phyloP scores from a whole-genome alignment of 805 yeast species.

The Helenozyma rhizophorensis region DNA sequence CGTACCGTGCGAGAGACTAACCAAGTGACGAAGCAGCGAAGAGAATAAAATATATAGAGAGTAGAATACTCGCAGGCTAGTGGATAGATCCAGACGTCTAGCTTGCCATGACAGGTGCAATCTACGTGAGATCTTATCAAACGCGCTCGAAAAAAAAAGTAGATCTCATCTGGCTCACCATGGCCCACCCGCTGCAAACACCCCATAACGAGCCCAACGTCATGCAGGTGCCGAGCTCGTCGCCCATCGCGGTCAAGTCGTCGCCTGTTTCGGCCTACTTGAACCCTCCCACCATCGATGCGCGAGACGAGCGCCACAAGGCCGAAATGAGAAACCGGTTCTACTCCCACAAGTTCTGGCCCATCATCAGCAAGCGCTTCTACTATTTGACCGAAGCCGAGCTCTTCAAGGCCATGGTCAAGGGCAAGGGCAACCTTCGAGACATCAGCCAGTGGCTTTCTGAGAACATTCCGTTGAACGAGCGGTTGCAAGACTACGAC shows the following conservation, averaged over 20 bases:
- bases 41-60: too few species aligned
- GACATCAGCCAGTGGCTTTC: constrained; percentile 36
- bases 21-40: too few species aligned
- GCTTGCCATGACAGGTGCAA: too few species aligned
- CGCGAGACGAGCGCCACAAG: constrained; percentile 13
- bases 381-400: constrained; percentile 38
- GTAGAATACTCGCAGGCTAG: too few species aligned
- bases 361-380: constrained; percentile 32
- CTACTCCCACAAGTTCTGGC: constrained; percentile 37
- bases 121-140: too few species aligned
- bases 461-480: constrained; percentile 21
- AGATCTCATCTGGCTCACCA: not conserved
- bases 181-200: constrained; percentile 8
- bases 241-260: constrained; percentile 28
- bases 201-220: constrained; percentile 11
- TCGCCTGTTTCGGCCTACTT: constrained; percentile 17
- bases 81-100: too few species aligned
- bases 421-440: constrained; percentile 39
- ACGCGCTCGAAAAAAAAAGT: too few species aligned
- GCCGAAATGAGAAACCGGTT: constrained; percentile 22
- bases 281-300: constrained; percentile 5
- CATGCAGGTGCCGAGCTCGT: constrained; percentile 39
- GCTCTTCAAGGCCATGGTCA: constrained; percentile 38
- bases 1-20: too few species aligned
- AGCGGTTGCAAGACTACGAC: constrained; percentile 12